Percentiles rank a stretch among this genome's conserved stretches.
Evolutionary conservation across 2,329 filamentous ascomycete species (phyloP).

Genomic region (Colletotrichum orbiculare): DNA sequence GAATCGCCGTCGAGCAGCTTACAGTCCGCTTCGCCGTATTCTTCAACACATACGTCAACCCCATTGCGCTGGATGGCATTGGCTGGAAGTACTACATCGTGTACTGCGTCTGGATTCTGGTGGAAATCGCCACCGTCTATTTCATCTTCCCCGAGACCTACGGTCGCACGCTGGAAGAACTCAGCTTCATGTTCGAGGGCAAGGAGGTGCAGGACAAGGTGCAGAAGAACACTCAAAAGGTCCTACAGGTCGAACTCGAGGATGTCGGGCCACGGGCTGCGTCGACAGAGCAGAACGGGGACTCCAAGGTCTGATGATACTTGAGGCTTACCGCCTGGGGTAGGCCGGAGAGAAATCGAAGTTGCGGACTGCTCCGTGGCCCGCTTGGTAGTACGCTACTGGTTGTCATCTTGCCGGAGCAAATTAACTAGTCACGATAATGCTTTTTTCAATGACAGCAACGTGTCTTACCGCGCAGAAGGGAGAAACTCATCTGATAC

Average conservation of each 20-base stretch:
- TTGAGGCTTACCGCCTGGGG: not conserved
- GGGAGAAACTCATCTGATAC: not conserved
- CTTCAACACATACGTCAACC: slow-evolving; percentile 61
- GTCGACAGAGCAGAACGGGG: not conserved
- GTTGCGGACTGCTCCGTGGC: not conserved
- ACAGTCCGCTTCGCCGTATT: slow-evolving; percentile 52
- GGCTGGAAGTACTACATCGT: slow-evolving; percentile 57
- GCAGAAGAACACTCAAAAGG: slow-evolving; percentile 35
- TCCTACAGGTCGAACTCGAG: slow-evolving; percentile 34
- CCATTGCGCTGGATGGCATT: slow-evolving; percentile 52
- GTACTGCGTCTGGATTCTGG: slow-evolving; percentile 55
- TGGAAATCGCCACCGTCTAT: slow-evolving; percentile 69
- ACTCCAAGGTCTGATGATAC: slow-evolving; percentile 3
- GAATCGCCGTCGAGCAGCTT: slow-evolving; percentile 51
- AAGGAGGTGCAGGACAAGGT: slow-evolving; percentile 35
- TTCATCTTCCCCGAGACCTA: slow-evolving; percentile 89
- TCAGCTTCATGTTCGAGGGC: slow-evolving; percentile 47
- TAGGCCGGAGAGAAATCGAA: not conserved
- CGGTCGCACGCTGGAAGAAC: slow-evolving; percentile 81
- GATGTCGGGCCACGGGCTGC: slow-evolving; percentile 2
- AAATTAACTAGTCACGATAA: too few relatives aligned
- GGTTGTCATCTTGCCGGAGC: too few relatives aligned
- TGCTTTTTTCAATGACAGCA: too few relatives aligned
- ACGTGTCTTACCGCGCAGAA: too few relatives aligned
- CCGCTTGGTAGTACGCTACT: too few relatives aligned